Evolutionary conservation across 306 rosid genomes (phyloP).

Genomic region (Glycine soja): DNA sequence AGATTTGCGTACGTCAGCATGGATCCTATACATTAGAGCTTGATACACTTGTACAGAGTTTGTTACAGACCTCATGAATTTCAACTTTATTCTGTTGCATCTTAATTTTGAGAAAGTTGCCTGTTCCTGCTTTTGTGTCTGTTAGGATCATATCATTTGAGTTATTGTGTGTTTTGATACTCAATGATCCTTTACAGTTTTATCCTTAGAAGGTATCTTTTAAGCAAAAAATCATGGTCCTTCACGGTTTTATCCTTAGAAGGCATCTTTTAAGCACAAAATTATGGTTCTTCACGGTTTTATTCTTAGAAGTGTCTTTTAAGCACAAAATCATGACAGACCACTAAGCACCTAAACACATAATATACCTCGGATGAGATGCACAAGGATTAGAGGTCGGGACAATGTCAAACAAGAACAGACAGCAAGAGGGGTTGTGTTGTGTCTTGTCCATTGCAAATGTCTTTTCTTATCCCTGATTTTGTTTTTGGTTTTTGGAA

Average conservation of each 20-base stretch:
- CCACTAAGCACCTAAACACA: too few relatives aligned
- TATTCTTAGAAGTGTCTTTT: too few relatives aligned
- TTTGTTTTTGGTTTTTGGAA: neutral
- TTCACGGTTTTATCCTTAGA: too few relatives aligned
- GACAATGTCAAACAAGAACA: neutral
- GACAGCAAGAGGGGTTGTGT: constrained; percentile 22
- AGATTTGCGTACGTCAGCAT: constrained; percentile 53
- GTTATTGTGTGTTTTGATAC: too few relatives aligned
- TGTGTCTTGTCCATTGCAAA: constrained; percentile 31
- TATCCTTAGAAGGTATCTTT: too few relatives aligned
- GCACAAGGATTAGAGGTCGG: too few relatives aligned
- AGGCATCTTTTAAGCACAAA: too few relatives aligned
- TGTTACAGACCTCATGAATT: constrained; percentile 50
- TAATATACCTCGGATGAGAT: too few relatives aligned
- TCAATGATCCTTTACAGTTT: too few relatives aligned
- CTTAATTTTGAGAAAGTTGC: constrained; percentile 31
- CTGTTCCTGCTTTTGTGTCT: constrained; percentile 4
- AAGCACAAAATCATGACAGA: too few relatives aligned
- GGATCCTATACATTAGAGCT: constrained; percentile 57
- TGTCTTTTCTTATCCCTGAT: neutral
- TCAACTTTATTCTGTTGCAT: constrained; percentile 37
- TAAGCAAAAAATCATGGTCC: too few relatives aligned
- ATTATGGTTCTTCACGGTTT: too few relatives aligned
- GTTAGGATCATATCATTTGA: neutral
- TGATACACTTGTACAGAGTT: constrained; percentile 62